Evolutionary conservation across 495 filamentous ascomycete species (phyloP), one percentile per base, ranked within the genome.

Genomic region (Aspergillus haitiensis): DNA sequence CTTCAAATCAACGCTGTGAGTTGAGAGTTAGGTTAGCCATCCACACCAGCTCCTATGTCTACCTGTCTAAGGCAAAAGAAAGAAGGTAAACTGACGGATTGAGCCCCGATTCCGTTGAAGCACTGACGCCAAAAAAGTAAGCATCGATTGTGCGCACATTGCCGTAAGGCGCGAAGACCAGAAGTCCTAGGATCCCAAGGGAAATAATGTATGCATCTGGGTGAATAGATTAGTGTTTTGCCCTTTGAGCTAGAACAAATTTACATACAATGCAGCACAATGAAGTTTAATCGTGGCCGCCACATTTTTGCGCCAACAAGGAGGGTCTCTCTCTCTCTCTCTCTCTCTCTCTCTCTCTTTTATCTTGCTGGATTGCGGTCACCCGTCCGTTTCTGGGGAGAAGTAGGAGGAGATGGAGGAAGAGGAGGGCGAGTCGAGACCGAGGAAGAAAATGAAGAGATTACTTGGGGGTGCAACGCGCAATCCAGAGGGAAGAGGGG

Each of bases 251-350:
- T 7, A 18, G 48, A 54, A 21, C 49, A 15, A 15, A 49, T 31
- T 45, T 9, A 39, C 64, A 15, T 58, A 75, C 71, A 88, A 71
- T 87, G 83, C 54, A 90, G 61, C 2, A 85, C 85, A 68, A 93
- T 88, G 71, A 91, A 93, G 70, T 91, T 90, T 46, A 86, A 56
- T 0, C 63, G 62, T 27, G 66, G 59, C 58, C 65, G 70, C 69
- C 69, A 70, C 67, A 72, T 72, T 45, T 44, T 54, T 48, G 5
- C 9, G 15, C 39, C 39, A 12, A 42, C 9, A 12, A 13, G 39
- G 9, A 42, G 5, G 39, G 12, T 42, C 9, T 11, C 15, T 18
- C 15, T 55, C n/a, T 31, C 55, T 31, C 15, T 18, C n/a, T 16
- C 6, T 55, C n/a, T n/a, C n/a, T n/a, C n/a, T n/a, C n/a, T 9